Percentiles rank a stretch among this genome's conserved stretches.
These are phyloP conservation scores for Pecoramyces ruminantium DNA, from an alignment of 192 early-diverging fungal genomes.

Conservation along the genomic window DNA sequence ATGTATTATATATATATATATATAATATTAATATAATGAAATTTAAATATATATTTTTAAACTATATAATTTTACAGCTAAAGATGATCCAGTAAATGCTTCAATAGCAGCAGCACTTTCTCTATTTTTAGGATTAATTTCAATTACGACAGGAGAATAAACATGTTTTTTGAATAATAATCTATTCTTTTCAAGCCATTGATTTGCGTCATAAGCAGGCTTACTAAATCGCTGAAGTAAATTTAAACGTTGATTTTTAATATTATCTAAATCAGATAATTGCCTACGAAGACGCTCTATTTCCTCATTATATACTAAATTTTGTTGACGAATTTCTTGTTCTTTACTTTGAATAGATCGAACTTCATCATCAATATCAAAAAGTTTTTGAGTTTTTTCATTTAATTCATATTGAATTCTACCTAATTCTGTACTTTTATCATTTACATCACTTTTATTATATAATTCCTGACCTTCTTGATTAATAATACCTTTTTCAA, in stretches of 20 bases:
- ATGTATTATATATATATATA: too few species aligned
- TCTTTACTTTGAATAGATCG: background rate
- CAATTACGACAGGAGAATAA: conserved; percentile 52
- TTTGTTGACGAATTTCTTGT: background rate
- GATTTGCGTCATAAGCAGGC: conserved; percentile 37
- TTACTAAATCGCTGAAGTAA: conserved; percentile 20
- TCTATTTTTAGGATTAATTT: conserved; percentile 48
- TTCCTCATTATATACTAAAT: background rate
- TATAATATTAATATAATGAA: too few species aligned
- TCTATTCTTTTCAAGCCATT: conserved; percentile 53
- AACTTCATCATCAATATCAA: background rate
- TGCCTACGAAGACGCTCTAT: conserved; percentile 3
- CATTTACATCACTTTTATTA: background rate
- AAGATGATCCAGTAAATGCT: background rate
- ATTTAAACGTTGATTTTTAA: conserved; percentile 27
- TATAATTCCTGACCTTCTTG: background rate
- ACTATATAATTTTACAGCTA: background rate
- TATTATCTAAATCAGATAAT: conserved; percentile 40
- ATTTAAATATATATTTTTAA: too few species aligned
- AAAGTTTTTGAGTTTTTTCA: background rate
- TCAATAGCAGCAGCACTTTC: conserved; percentile 53
- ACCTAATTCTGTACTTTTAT: background rate
- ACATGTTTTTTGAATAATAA: conserved; percentile 46
- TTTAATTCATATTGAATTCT: background rate
- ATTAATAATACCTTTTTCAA: background rate